Evolutionary conservation across 805 yeast genomes (phyloP).

Genomic region (Metschnikowia picachoensis): DNA sequence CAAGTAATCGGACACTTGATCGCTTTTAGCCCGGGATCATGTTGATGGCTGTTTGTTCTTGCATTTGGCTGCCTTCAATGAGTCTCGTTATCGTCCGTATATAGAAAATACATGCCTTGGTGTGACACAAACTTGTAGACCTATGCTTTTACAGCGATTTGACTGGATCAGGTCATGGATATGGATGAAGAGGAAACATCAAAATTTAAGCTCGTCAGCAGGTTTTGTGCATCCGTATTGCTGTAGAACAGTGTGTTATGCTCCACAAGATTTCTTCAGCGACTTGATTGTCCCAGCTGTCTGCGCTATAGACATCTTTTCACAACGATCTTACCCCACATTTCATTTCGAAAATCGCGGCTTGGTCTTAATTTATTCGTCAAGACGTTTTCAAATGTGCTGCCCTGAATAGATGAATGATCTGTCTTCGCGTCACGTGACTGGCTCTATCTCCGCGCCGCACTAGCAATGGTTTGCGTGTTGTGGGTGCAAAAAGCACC

Average conservation of each 20-base stretch:
- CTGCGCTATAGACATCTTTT: no score
- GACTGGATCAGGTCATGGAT: background rate
- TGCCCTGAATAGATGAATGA: no score
- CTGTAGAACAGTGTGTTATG: no score
- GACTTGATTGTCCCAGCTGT: no score
- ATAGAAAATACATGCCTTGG: conserved; percentile 21
- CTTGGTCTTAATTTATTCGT: no score
- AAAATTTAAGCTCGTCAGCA: no score
- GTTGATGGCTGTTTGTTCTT: conserved; percentile 3
- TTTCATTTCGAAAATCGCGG: no score
- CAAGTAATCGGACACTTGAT: conserved; percentile 66
- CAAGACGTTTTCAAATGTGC: no score
- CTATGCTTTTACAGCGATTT: background rate
- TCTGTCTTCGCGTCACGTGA: background rate
- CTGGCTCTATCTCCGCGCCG: background rate
- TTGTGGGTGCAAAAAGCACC: conserved; percentile 8
- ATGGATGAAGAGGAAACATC: background rate
- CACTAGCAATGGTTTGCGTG: background rate
- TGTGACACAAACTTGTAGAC: conserved; percentile 10
- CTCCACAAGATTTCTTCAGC: no score
- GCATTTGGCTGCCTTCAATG: conserved; percentile 1
- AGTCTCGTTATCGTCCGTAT: conserved; percentile 15
- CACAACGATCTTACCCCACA: no score
- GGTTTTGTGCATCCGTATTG: no score
- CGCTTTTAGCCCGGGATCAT: conserved; percentile 13